Evolutionary conservation across 179 eudicot genomes (phyloP), one percentile per base, ranked within the genome.

Genomic region (Spergularia azorica): DNA sequence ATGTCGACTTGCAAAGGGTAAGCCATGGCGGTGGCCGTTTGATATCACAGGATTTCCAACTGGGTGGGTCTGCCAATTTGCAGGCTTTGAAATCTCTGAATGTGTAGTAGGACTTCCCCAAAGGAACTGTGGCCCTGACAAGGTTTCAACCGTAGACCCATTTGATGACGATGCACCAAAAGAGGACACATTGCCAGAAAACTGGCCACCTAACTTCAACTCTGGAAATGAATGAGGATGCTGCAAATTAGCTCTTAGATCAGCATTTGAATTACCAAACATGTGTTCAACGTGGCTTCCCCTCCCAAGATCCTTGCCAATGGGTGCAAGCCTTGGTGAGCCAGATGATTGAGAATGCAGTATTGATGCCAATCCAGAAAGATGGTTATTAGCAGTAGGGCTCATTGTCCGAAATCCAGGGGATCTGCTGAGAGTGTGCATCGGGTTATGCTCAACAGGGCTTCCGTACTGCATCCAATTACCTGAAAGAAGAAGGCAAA

Each of bases 111-210:
- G 86, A 83, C 92, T 86, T 72, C 95, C 94, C 97, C 97, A 92
- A 32, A 91, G 92, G 80, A 92, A 89, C 67, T 92, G 91, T 41
- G 96, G 89, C 69, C 96, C 95, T 57, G 94, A 88, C 18, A 92
- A 64, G 64, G 88, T 91, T 77, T 84, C 95, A 68, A 92, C 73
- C 64, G 85, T 85, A 54, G 95, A 86, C 50, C 86, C 90, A 70
- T 89, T 90, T 63, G 95, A 88, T 67, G 84, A 85, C 18, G 94
- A 85, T 54, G 79, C 87, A 81, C 88, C 90, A 80, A 87, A 87
- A 32, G 94, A 83, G 15, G 93, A 83, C 69, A 80, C 48, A 12
- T 86, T 58, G 68, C 89, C 88, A 69, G 89, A 77, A 59, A 58
- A 77, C 48, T 76, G 89, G 78, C 81, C 81, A 71, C 79, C 82